phyloP scores from a whole-genome alignment of 306 rosid species.

The Prunus mume region DNA sequence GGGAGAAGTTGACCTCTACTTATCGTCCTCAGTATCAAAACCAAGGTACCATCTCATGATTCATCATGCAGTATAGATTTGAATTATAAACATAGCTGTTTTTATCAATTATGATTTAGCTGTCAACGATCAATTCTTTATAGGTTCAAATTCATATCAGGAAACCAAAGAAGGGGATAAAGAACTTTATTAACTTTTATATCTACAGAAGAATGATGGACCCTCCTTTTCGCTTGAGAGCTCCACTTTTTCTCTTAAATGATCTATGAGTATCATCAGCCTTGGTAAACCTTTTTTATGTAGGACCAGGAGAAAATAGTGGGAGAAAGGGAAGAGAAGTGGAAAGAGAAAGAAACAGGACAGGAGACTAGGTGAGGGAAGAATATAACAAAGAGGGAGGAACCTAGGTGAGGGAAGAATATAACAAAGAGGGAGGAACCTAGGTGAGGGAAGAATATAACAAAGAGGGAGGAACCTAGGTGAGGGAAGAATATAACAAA shows the following conservation, averaged over 20 bases:
- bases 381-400: neutral
- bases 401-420: no score
- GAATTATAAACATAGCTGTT: neutral
- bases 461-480: no score
- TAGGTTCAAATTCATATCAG: neutral
- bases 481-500: neutral
- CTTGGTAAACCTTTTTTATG: conserved; percentile 6
- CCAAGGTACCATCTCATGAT: conserved; percentile 58
- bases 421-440: neutral
- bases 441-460: neutral
- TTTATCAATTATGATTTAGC: neutral
- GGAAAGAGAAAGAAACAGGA: conserved; percentile 3
- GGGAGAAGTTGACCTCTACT: conserved; percentile 60
- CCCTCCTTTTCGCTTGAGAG: neutral
- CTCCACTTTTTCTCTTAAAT: neutral
- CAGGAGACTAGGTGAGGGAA: conserved; percentile 1
- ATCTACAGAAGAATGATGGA: neutral
- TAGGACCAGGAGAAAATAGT: conserved; percentile 8
- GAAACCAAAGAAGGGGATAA: neutral
- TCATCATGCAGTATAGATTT: neutral
- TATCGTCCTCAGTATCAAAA: conserved; percentile 77
- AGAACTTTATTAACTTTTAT: neutral
- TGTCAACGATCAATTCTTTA: neutral
- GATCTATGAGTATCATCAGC: neutral
- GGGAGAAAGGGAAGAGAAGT: neutral